Percentiles rank a stretch among this genome's conserved stretches.
Conservation (phyloP, 2,329 filamentous ascomycete species). For the Juglanconis juglandina region DNA sequence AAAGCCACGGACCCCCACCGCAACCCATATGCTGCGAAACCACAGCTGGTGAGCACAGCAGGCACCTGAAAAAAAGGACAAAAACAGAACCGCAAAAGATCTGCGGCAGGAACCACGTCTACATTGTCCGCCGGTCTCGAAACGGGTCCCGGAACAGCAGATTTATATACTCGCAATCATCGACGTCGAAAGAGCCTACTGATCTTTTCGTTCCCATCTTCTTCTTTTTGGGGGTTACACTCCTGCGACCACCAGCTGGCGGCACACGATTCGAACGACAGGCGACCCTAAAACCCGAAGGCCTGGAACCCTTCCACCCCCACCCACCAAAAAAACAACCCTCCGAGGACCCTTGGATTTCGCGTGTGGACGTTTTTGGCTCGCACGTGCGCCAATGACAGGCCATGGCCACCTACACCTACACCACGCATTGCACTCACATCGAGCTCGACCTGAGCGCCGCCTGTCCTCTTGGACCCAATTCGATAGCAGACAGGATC, state of each 20-base stretch:
- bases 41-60: background rate
- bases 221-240: slow-evolving; percentile 11
- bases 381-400: slow-evolving; percentile 5
- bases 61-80: background rate
- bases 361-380: background rate
- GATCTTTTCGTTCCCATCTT: background rate
- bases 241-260: slow-evolving; percentile 8
- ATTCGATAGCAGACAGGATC: slow-evolving; percentile 51
- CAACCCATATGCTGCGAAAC: background rate
- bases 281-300: background rate
- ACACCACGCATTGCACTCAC: slow-evolving; percentile 12
- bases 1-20: background rate
- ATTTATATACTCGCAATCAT: background rate
- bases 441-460: slow-evolving; percentile 47
- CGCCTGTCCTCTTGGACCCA: slow-evolving; percentile 36
- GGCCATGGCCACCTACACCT: slow-evolving; percentile 17
- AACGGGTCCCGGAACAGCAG: background rate
- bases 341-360: background rate
- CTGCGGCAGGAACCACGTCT: background rate
- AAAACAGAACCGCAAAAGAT: background rate
- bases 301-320: background rate
- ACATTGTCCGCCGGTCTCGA: background rate
- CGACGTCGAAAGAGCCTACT: background rate
- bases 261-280: background rate
- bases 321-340: background rate